These are phyloP conservation scores for Juglanconis sp. DNA, from an alignment of 2,329 filamentous ascomycete genomes.

Conservation along the genomic window DNA sequence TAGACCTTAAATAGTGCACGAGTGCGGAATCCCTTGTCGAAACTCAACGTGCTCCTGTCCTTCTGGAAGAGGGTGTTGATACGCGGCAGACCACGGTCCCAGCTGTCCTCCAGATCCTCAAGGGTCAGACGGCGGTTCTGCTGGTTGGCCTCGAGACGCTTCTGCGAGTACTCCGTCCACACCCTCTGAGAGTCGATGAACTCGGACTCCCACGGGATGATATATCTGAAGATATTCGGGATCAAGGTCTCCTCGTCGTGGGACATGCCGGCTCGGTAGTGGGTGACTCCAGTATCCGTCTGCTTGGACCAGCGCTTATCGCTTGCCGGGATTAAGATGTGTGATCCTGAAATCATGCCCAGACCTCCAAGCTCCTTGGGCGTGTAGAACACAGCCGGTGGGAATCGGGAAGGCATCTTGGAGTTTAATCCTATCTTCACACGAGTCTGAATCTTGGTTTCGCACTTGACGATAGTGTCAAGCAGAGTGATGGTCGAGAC, in stretches of 20 bases:
- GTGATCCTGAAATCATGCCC: constrained; percentile 98
- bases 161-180: constrained; percentile 99
- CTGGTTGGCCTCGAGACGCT: constrained; percentile 92
- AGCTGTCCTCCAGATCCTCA: constrained; percentile 95
- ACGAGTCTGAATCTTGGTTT: constrained; percentile 98
- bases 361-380: constrained; percentile 96
- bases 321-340: constrained; percentile 94
- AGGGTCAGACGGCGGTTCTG: constrained; percentile 93
- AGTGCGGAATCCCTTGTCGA: constrained; percentile 96
- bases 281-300: constrained; percentile 93
- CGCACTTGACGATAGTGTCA: constrained; percentile 98
- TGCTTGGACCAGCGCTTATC: constrained; percentile 99
- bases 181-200: constrained; percentile 99
- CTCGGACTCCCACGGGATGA: constrained; percentile 98
- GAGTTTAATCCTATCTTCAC: constrained; percentile 99
- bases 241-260: constrained; percentile 97
- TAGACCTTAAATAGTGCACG: constrained; percentile 98
- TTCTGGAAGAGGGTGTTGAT: constrained; percentile 99
- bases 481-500: constrained; percentile 91
- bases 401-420: constrained; percentile 99
- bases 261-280: constrained; percentile 96
- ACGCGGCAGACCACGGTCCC: constrained; percentile 94
- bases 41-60: constrained; percentile 91
- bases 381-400: constrained; percentile 96
- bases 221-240: constrained; percentile 98